Evolutionary conservation across 2,329 filamentous ascomycete species (phyloP), one percentile per base, ranked within the genome.

Genomic region (Epichloe baconii): DNA sequence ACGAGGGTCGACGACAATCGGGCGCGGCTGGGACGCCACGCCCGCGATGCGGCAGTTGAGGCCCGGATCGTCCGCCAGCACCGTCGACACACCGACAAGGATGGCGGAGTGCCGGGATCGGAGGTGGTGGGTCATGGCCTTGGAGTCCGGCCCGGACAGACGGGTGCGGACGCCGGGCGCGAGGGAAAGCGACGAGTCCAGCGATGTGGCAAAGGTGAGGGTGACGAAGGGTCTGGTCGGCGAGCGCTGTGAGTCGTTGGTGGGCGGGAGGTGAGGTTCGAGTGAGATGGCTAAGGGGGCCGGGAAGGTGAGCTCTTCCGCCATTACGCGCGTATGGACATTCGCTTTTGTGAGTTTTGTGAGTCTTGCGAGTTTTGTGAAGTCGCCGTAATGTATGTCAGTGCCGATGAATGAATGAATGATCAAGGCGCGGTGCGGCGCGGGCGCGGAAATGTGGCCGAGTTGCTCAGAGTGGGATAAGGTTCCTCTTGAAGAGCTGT

Each of bases 81-180:
- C 86, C 1, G 91, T 97, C 3, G 85, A 85, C 4, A 85, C 87
- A 21, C 91, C 91, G 35, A 97, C 74, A 23, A 94, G 75, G 58
- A 96, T 95, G 40, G 87, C 88, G 55, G 86, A 81, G 68, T 97
- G 89, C 15, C 77, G 78, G 12, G 83, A 83, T 60, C 91, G 86
- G 31, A 97, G 78, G 64, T 86, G 88, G 67, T 97, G 91, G 0
- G 91, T 96, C 88, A 97, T 94, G 49, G 86, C 79, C 67, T 95
- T 95, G 38, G 88, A 88, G 56, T 83, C 75, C 0, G 85, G 79
- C 3, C 90, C 90, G 1, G 91, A 97, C 14, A 97, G 78, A 0
- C 78, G 74, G 2, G 91, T 97, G 57, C 85, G 86, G n/a, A 81
- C 74, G 14, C 89, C 89, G 0, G 88, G 88, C 0, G 83, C 76